Evolutionary conservation across 169 alveolate species (phyloP).

Genomic region (Eimeria praecox): DNA sequence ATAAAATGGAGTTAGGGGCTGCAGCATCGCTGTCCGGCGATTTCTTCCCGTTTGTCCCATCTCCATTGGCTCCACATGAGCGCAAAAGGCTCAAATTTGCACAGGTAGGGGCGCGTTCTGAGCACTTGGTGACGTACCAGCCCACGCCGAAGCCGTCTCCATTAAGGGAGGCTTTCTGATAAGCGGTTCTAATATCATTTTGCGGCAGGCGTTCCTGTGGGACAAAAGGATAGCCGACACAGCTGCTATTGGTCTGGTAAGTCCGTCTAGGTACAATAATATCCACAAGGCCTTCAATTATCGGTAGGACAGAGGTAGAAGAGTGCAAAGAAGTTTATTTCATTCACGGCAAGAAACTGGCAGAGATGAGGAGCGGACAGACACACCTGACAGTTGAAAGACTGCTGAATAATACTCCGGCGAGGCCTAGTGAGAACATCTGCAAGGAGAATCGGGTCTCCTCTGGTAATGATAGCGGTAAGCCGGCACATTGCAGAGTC

Average conservation of each 20-base stretch:
- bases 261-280: not conserved
- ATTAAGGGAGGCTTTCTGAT: constrained; percentile 78
- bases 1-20: not conserved
- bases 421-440: constrained; percentile 81
- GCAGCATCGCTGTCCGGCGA: not conserved
- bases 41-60: not conserved
- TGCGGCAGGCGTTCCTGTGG: constrained; percentile 77
- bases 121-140: constrained; percentile 65
- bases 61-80: not conserved
- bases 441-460: constrained; percentile 82
- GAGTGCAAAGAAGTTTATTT: not conserved
- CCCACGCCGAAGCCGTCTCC: constrained; percentile 84
- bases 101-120: not conserved
- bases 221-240: not conserved
- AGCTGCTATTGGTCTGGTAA: not conserved
- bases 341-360: not conserved
- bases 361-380: not conserved
- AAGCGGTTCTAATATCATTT: constrained; percentile 40
- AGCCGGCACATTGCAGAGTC: constrained; percentile 81
- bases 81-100: constrained; percentile 42
- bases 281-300: not conserved
- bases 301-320: not conserved
- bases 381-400: constrained; percentile 82
- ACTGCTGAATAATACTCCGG: constrained; percentile 80
- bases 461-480: constrained; percentile 79